Conservation (phyloP, 768 basidiomycete species). For the Ephemerocybe angulata region DNA sequence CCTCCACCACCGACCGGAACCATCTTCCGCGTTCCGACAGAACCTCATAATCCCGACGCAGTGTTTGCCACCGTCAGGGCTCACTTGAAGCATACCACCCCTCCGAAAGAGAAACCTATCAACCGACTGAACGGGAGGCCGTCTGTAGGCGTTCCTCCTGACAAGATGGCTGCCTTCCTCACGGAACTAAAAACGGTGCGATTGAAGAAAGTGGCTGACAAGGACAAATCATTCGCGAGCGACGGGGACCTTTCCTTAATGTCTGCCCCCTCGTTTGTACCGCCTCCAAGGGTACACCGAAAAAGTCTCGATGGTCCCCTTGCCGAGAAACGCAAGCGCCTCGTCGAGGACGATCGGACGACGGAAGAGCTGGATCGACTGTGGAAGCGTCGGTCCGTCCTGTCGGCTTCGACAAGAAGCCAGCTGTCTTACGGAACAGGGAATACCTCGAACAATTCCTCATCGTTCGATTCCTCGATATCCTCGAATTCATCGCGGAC, state of each 20-base stretch:
- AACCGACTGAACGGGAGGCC: conserved; percentile 60
- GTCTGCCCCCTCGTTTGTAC: conserved; percentile 3
- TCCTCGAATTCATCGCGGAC: not conserved
- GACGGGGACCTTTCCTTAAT: conserved; percentile 12
- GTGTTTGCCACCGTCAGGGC: conserved; percentile 62
- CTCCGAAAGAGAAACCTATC: conserved; percentile 66
- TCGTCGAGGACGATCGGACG: conserved; percentile 2
- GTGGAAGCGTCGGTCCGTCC: conserved; percentile 1
- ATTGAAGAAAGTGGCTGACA: conserved; percentile 48
- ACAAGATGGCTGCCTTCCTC: conserved; percentile 82
- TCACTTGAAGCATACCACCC: conserved; percentile 53
- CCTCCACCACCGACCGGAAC: conserved; percentile 36
- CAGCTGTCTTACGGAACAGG: not conserved
- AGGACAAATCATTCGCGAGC: conserved; percentile 4
- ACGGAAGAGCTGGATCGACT: conserved; percentile 5
- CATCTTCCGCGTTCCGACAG: conserved; percentile 35
- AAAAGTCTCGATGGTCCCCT: not conserved
- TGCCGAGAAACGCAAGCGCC: conserved; percentile 5
- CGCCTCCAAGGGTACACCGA: not conserved
- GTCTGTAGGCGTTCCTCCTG: conserved; percentile 68
- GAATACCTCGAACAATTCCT: not conserved
- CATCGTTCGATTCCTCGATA: conserved; percentile 1
- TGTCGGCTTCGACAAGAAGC: not conserved
- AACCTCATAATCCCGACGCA: conserved; percentile 18
- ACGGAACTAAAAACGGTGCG: conserved; percentile 76